phyloP scores from a whole-genome alignment of 2,329 filamentous ascomycete genomes.

The Karstenula rhodostoma region DNA sequence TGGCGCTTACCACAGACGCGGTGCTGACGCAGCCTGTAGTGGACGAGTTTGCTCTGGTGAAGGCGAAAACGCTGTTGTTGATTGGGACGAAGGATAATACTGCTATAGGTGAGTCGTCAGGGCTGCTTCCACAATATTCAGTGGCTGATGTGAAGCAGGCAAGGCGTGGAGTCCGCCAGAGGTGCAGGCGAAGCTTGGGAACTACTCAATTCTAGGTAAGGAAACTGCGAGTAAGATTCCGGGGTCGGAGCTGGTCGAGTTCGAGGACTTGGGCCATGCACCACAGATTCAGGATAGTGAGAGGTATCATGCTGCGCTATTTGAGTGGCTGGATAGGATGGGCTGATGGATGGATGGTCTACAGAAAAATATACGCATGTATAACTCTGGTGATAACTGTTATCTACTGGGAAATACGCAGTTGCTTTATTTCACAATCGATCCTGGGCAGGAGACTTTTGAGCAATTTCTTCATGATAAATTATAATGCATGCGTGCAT shows the following conservation, averaged over 20 bases:
- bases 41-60: neutral
- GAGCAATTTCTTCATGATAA: too few relatives aligned
- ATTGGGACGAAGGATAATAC: constrained; percentile 2
- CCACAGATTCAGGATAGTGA: constrained; percentile 5
- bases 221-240: neutral
- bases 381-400: too few relatives aligned
- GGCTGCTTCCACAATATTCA: too few relatives aligned
- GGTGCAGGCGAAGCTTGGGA: constrained; percentile 4
- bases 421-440: too few relatives aligned
- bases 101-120: neutral
- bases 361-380: too few relatives aligned
- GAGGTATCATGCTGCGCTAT: neutral
- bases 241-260: neutral
- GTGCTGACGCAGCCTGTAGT: neutral
- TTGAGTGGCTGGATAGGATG: constrained; percentile 2
- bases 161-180: constrained; percentile 7
- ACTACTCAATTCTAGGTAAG: constrained; percentile 1
- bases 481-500: too few relatives aligned
- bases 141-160: neutral
- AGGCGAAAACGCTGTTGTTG: neutral
- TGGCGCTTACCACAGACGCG: neutral
- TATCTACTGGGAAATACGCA: too few relatives aligned
- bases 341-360: too few relatives aligned
- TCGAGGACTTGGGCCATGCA: constrained; percentile 2
- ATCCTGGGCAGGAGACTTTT: too few relatives aligned